Evolutionary conservation across 2,329 filamentous ascomycete genomes (phyloP), one percentile per base, ranked within the genome.

Genomic region (Arthroderma sp.): DNA sequence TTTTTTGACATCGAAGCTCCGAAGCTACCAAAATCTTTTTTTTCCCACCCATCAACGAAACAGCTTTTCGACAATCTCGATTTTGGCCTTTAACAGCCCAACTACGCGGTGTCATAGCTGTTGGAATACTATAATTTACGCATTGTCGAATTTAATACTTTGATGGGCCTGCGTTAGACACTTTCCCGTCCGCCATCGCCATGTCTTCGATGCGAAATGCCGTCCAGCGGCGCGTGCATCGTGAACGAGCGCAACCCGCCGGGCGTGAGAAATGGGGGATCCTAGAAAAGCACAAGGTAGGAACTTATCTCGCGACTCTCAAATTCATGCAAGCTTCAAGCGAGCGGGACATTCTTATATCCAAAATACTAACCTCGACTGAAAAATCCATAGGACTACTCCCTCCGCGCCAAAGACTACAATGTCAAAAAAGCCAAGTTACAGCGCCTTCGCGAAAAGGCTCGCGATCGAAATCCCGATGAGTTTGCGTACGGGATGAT

Each of bases 211-310:
- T 77, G 62, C 71, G 73, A 53, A 77, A 77, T 57, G 71, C 73
- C 61, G 76, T 88, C 49, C 78, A 86, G 55, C 78, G 86, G 66
- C 86, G 86, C 59, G 82, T 86, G 54, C 89, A 96, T 66, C 78
- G 82, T 55, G 91, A 96, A 73, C 82, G 91, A 56, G 84, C 85
- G 32, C 91, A 96, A 64, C 84, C 88, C 36, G 66, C 78, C 51
- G 84, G 88, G 60, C 85, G 91, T 43, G 71, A 81, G 53, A 86
- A 86, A 70, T 86, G 87, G 67, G 91, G 91, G 52, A 76, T 96
- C 22, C 80, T 96, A 50, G 91, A 96, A 65, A 96, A 98, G 69
- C 84, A 91, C 74, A 95, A 95, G 70, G 81, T 82, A 58, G 9
- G 15, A 33, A 11, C 10, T 33, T 15, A 22, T 22, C 15, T 22